phyloP scores from a whole-genome alignment of 495 filamentous ascomycete genomes.

The Immersiella caudata region DNA sequence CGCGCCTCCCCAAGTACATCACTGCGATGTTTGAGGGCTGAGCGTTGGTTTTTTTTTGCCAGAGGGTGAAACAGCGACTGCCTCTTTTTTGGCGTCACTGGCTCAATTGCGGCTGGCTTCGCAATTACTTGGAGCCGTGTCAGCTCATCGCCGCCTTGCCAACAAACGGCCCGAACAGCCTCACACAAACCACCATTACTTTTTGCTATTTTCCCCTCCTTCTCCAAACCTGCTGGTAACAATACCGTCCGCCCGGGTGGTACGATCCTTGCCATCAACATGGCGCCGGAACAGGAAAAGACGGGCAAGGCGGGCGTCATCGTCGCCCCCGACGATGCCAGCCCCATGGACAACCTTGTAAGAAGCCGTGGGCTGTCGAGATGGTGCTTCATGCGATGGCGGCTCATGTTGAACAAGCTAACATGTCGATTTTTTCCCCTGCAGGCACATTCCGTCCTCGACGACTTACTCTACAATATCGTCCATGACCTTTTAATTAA shows the following conservation, averaged over 20 bases:
- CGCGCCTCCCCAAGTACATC: not conserved
- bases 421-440: not conserved
- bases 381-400: constrained; percentile 1
- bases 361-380: constrained; percentile 23
- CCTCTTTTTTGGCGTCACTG: not conserved
- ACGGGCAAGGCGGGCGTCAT: constrained; percentile 56
- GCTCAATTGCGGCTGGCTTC: constrained; percentile 19
- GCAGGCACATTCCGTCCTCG: constrained; percentile 59
- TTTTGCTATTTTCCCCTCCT: not conserved
- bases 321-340: constrained; percentile 45
- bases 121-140: constrained; percentile 11
- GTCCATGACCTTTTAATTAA: constrained; percentile 71
- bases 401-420: constrained; percentile 1
- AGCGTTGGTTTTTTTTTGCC: not conserved
- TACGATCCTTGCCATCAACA: constrained; percentile 29
- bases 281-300: constrained; percentile 36
- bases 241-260: constrained; percentile 13
- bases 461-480: constrained; percentile 72
- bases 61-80: not conserved
- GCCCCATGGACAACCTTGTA: constrained; percentile 50
- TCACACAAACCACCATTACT: constrained; percentile 13
- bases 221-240: not conserved
- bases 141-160: constrained; percentile 1
- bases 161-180: constrained; percentile 1
- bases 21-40: not conserved